Base-by-base conservation (phyloP, 169 alveolate genomes). In the Besnoitia besnoiti region DNA sequence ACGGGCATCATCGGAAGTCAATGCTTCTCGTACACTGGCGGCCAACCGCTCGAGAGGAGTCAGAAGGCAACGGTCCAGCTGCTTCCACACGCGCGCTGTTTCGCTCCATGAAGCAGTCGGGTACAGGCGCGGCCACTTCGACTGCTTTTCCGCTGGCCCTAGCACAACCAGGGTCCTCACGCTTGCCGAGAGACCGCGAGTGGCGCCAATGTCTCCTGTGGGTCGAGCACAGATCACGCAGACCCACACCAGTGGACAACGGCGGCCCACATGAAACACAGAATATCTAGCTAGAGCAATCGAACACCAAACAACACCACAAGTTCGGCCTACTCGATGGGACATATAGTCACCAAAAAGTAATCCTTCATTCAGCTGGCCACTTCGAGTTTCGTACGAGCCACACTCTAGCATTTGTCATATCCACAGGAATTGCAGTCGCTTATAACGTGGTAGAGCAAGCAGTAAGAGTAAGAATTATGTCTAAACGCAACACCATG, bases 1-100 rank as follows among this genome's bases (percentile, higher is more conserved):
- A n/a, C n/a, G n/a, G n/a, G n/a, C n/a, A n/a, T n/a, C n/a, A n/a
- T n/a, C n/a, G n/a, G n/a, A n/a, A 55, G 67, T 8, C 67, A 5
- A 21, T n/a, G 24, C 1, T 8, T 55, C 67, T n/a, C 24, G n/a
- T 55, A 19, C 67, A 55, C 67, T 55, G 12, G 39, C 16, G 82
- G 82, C 82, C 16, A 73, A n/a, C 12, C 46, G 82, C 82, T 73
- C 44, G 44, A 73, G 44, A 10, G 82, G 82, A 39, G 82, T 73
- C 39, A 73, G 8, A 8, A 73, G 82, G n/a, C 82, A 73, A 37
- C 12, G 4, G 7, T 73, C 82, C n/a, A 73, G n/a, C 82, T 37
- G 82, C 12, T 37, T 73, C 82, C 82, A 73, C 82, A 37, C 82
- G 2, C 44, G 3, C 10, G 82, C 82, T 30, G 82, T 73, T 37